These are phyloP conservation scores for Rhexocercosporidium sp. DNA, from an alignment of 2,329 filamentous ascomycete species.

Conservation along the genomic window DNA sequence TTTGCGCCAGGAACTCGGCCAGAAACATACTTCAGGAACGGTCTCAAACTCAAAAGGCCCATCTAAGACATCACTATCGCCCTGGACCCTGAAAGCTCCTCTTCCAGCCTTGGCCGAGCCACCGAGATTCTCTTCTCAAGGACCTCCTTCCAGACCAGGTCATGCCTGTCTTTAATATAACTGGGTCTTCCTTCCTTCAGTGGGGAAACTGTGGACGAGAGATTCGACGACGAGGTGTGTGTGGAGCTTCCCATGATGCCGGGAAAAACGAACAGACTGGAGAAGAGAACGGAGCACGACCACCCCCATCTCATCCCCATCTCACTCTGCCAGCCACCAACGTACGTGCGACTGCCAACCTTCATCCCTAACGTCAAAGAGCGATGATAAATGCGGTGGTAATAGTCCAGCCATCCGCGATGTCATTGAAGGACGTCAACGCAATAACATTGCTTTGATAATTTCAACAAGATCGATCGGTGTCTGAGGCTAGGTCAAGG, in stretches of 20 bases:
- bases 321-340: not conserved
- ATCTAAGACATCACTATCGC: conserved; percentile 5
- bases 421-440: not conserved
- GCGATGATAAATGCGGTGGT: conserved; percentile 1
- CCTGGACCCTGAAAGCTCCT: not conserved
- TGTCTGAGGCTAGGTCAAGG: not conserved
- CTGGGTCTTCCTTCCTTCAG: conserved; percentile 4
- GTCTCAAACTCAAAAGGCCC: not conserved
- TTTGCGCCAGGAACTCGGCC: not conserved
- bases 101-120: not conserved
- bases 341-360: not conserved
- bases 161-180: conserved; percentile 3
- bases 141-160: conserved; percentile 10
- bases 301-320: not conserved
- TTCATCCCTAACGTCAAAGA: not conserved
- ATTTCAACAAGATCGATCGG: not conserved
- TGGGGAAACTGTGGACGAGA: not conserved
- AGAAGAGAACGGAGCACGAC: not conserved
- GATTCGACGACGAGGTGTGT: conserved; percentile 7
- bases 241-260: conserved; percentile 6
- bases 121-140: not conserved
- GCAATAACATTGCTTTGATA: not conserved
- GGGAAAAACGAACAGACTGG: conserved; percentile 7
- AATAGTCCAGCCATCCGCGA: conserved; percentile 1
- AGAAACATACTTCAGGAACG: not conserved